These are phyloP conservation scores for Anthracocystis walkeri DNA, from an alignment of 1,284 basidiomycete species.

Conservation along the genomic window DNA sequence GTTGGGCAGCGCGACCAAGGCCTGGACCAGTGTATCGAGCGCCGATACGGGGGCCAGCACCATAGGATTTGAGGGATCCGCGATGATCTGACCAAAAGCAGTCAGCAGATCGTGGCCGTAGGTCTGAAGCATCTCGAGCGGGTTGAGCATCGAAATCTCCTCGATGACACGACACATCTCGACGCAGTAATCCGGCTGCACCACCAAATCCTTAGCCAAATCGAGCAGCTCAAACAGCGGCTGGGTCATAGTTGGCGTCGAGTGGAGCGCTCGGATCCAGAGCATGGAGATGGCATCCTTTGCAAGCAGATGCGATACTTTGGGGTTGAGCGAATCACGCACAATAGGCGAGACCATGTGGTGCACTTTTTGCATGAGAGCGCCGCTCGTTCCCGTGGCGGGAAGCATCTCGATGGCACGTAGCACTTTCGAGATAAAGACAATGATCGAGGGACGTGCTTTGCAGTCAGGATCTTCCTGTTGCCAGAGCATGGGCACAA, in stretches of 20 bases:
- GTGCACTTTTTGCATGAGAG: conserved; percentile 55
- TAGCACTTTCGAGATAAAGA: conserved; percentile 63
- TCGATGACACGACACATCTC: conserved; percentile 63
- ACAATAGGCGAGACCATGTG: conserved; percentile 61
- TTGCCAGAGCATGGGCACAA: conserved; percentile 65
- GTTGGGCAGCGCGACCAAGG: conserved; percentile 43
- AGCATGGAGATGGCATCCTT: conserved; percentile 65
- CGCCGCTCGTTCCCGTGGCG: conserved; percentile 33
- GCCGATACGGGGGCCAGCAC: conserved; percentile 59
- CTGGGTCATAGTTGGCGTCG: conserved; percentile 57
- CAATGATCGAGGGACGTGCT: conserved; percentile 61
- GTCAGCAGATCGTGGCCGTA: conserved; percentile 54
- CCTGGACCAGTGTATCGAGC: conserved; percentile 58
- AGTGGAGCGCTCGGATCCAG: conserved; percentile 62
- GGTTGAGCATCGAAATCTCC: conserved; percentile 60
- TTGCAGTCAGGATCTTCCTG: conserved; percentile 63
- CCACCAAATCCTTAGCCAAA: conserved; percentile 50
- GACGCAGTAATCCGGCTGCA: conserved; percentile 62
- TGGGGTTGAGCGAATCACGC: conserved; percentile 51
- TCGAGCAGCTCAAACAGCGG: conserved; percentile 60
- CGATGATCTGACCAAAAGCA: conserved; percentile 54
- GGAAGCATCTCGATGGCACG: conserved; percentile 57
- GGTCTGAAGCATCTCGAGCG: conserved; percentile 53
- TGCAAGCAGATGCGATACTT: conserved; percentile 56
- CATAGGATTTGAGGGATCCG: conserved; percentile 56